Percentiles rank a stretch among this genome's conserved stretches.
Evolutionary conservation across 2,329 filamentous ascomycete genomes (phyloP).

Genomic region (Tolypocladium amazonense): DNA sequence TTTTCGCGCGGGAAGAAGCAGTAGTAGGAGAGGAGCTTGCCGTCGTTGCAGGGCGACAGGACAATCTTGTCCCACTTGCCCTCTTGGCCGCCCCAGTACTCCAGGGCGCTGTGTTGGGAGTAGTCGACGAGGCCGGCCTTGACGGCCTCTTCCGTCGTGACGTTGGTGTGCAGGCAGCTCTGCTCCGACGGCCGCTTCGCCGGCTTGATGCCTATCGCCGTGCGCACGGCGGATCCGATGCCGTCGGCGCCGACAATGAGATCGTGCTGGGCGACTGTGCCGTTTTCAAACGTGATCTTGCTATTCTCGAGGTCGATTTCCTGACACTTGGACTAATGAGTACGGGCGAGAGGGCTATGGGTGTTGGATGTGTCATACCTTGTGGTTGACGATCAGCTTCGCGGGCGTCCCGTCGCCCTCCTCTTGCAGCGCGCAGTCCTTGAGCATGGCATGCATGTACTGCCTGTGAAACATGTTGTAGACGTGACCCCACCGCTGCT

Average conservation of each 20-base stretch:
- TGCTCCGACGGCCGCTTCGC: conserved; percentile 48
- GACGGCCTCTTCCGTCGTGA: conserved; percentile 49
- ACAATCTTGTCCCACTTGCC: conserved; percentile 59
- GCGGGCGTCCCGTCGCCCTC: conserved; percentile 43
- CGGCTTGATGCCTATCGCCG: conserved; percentile 51
- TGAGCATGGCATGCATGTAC: conserved; percentile 59
- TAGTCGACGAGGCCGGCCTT: conserved; percentile 52
- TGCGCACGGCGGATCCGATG: conserved; percentile 54
- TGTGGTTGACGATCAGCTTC: conserved; percentile 45
- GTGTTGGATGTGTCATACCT: conserved; percentile 18
- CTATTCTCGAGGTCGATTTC: conserved; percentile 41
- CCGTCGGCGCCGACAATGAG: conserved; percentile 55
- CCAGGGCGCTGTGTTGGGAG: conserved; percentile 46
- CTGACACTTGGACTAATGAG: conserved; percentile 22
- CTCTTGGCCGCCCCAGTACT: conserved; percentile 62
- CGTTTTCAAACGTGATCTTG: conserved; percentile 43
- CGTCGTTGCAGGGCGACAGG: conserved; percentile 56
- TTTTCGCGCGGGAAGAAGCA: conserved; percentile 50
- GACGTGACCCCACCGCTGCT: conserved; percentile 51
- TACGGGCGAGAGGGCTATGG: too few species aligned
- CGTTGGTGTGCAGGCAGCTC: conserved; percentile 55
- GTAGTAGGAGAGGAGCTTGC: conserved; percentile 56
- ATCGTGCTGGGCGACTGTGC: conserved; percentile 38
- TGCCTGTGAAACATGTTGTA: conserved; percentile 63
- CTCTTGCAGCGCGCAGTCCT: conserved; percentile 43